A percentile compares a stretch with the other conserved stretches of the same genome.
Evolutionary conservation across 2,329 filamentous ascomycete species (phyloP).

Genomic region (Alternaria novae-zelandiae): DNA sequence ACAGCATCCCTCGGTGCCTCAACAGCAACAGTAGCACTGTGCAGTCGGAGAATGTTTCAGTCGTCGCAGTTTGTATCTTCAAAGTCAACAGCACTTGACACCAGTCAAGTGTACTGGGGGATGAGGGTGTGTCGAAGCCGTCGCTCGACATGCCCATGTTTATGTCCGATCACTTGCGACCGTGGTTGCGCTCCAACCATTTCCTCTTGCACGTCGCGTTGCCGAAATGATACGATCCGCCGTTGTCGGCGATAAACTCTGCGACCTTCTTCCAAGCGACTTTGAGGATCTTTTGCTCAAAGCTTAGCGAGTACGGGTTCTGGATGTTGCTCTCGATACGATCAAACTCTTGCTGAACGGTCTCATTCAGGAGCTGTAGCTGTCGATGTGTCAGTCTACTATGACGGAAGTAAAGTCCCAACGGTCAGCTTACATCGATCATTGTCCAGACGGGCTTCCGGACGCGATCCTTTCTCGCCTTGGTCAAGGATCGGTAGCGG

Average conservation of each 20-base stretch:
- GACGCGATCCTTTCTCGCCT: constrained; percentile 66
- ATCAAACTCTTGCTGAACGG: constrained; percentile 30
- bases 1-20: background rate
- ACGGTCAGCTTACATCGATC: constrained; percentile 65
- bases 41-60: background rate
- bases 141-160: background rate
- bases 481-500: constrained; percentile 69
- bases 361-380: constrained; percentile 32
- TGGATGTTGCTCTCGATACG: constrained; percentile 21
- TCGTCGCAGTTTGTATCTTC: background rate
- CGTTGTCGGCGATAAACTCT: constrained; percentile 58
- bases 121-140: background rate
- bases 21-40: background rate
- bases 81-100: background rate
- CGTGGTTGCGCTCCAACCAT: constrained; percentile 55
- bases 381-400: constrained; percentile 18
- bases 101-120: background rate
- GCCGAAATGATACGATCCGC: constrained; percentile 65
- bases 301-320: constrained; percentile 6
- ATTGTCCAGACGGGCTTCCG: constrained; percentile 70
- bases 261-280: constrained; percentile 66
- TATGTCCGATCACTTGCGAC: background rate
- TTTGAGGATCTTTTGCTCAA: constrained; percentile 44
- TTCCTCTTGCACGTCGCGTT: constrained; percentile 69
- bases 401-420: background rate